phyloP scores from a whole-genome alignment of 2,329 filamentous ascomycete species.

The Phyllosticta citrichinensis region DNA sequence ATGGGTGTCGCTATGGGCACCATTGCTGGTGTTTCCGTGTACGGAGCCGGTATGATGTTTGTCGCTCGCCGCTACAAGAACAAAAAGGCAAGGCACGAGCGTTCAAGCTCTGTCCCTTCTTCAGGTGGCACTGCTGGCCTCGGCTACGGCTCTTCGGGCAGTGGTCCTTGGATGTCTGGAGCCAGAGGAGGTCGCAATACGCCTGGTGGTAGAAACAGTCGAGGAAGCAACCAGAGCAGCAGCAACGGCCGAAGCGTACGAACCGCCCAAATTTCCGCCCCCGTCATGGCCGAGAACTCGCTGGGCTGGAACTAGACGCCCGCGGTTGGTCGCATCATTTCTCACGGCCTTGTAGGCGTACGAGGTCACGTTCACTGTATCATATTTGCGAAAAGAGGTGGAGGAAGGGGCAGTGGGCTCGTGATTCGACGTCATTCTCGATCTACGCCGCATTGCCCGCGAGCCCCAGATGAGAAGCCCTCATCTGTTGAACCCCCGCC shows the following conservation, averaged over 20 bases:
- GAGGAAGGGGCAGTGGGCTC: neutral
- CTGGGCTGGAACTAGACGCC: constrained; percentile 74
- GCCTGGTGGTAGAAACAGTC: constrained; percentile 29
- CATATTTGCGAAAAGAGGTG: constrained; percentile 16
- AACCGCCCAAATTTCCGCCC: constrained; percentile 71
- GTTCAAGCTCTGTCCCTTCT: constrained; percentile 65
- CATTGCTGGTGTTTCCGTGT: constrained; percentile 69
- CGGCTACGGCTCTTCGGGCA: constrained; percentile 28
- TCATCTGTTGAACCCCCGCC: neutral
- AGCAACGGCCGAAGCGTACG: constrained; percentile 55
- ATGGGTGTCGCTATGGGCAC: constrained; percentile 66
- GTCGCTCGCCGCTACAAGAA: constrained; percentile 84
- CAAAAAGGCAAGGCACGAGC: constrained; percentile 67
- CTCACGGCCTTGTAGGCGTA: constrained; percentile 8
- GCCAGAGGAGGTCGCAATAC: constrained; percentile 24
- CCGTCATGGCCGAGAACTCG: constrained; percentile 88
- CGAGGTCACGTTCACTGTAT: constrained; percentile 20
- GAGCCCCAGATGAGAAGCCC: neutral
- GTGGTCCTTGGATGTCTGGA: constrained; percentile 39
- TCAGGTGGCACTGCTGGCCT: constrained; percentile 47
- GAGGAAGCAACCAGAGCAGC: constrained; percentile 45
- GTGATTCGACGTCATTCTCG: neutral
- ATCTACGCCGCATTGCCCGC: neutral
- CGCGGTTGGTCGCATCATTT: neutral
- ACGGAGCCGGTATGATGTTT: constrained; percentile 90